phyloP scores from a whole-genome alignment of 192 early-diverging fungal genomes.

The Umbelopsis sp. region DNA sequence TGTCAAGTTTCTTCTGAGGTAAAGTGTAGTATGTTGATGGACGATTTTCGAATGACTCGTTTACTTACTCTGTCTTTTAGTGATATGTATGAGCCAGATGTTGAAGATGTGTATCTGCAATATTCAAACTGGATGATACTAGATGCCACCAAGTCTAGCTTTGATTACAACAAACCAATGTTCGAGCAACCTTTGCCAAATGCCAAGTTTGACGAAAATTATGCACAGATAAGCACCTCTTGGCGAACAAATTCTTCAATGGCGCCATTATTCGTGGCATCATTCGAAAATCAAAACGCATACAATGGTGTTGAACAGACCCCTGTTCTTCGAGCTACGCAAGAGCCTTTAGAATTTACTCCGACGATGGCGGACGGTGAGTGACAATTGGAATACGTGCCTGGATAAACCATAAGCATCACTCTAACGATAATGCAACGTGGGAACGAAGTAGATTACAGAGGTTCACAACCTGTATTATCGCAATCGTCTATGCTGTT shows the following conservation, averaged over 20 bases:
- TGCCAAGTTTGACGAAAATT: constrained; percentile 61
- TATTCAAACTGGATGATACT: constrained; percentile 63
- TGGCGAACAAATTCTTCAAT: constrained; percentile 32
- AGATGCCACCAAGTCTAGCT: constrained; percentile 58
- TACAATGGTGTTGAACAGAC: constrained; percentile 6
- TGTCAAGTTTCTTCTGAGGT: constrained; percentile 36
- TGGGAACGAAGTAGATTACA: background rate
- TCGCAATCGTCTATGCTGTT: constrained; percentile 19
- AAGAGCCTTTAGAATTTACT: constrained; percentile 46
- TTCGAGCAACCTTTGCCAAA: constrained; percentile 67
- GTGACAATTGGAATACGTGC: background rate
- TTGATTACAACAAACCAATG: constrained; percentile 60
- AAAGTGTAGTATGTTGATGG: background rate
- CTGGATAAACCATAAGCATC: no score
- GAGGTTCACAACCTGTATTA: background rate
- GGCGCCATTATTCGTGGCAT: constrained; percentile 34
- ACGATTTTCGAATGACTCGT: background rate
- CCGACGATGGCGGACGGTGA: constrained; percentile 41
- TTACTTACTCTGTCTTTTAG: constrained; percentile 20
- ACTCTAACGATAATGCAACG: background rate
- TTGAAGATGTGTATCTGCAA: constrained; percentile 63
- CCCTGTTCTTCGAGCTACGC: constrained; percentile 39
- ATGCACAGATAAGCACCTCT: constrained; percentile 63
- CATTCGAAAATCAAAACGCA: constrained; percentile 13
- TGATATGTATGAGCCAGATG: constrained; percentile 61